Evolutionary conservation across 257 asterid genomes (phyloP).

Genomic region (Ophiorrhiza pumila): DNA sequence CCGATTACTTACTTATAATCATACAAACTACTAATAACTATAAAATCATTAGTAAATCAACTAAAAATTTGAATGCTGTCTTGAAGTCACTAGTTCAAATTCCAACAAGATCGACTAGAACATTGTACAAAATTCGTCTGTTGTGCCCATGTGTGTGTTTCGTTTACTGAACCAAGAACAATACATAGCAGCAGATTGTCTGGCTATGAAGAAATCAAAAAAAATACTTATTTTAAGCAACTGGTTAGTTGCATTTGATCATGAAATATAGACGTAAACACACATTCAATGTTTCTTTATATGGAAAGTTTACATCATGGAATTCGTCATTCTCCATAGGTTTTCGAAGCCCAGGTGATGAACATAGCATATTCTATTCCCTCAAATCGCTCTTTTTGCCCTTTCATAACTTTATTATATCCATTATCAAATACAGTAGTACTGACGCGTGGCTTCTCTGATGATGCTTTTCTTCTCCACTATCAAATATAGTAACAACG

Average conservation of each 20-base stretch:
- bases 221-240: background rate
- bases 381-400: background rate
- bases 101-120: too few relatives aligned
- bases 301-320: constrained; percentile 17
- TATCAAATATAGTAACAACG: background rate
- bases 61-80: background rate
- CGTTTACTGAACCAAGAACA: background rate
- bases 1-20: too few relatives aligned
- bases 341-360: constrained; percentile 8
- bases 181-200: constrained; percentile 5
- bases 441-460: background rate
- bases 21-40: too few relatives aligned
- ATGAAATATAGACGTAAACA: background rate
- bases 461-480: too few relatives aligned
- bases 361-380: constrained; percentile 14
- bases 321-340: constrained; percentile 29
- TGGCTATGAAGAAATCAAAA: too few relatives aligned
- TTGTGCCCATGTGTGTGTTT: background rate
- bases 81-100: too few relatives aligned
- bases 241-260: constrained; percentile 10
- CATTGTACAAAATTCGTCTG: too few relatives aligned
- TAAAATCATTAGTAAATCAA: too few relatives aligned
- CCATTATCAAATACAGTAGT: background rate
- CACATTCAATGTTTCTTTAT: background rate
- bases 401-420: background rate